Percentiles rank a stretch among this genome's conserved stretches.
Evolutionary conservation across 1,284 basidiomycete genomes (phyloP).

Genomic region (Phylloporus gajari): DNA sequence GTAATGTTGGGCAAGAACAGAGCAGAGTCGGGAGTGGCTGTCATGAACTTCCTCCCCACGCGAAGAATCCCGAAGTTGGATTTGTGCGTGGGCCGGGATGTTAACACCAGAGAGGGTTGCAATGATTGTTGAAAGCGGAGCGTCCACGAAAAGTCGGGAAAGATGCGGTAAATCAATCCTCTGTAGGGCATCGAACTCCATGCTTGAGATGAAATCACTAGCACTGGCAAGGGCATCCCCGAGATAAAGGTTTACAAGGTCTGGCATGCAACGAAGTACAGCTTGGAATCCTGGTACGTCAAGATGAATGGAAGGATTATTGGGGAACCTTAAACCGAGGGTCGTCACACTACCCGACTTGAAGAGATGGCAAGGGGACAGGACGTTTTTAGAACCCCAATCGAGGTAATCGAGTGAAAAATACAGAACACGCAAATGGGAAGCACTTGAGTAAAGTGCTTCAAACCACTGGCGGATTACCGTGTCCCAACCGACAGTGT

Average conservation of each 20-base stretch:
- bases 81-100: not conserved
- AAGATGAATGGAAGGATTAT: not conserved
- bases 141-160: slow-evolving; percentile 13
- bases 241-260: slow-evolving; percentile 40
- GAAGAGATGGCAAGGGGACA: not conserved
- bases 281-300: slow-evolving; percentile 32
- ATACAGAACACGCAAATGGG: not conserved
- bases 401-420: not conserved
- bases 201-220: not conserved
- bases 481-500: not conserved
- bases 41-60: not conserved
- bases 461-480: not conserved
- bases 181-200: not conserved
- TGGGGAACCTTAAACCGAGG: not conserved
- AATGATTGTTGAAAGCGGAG: not conserved
- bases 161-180: slow-evolving; percentile 20
- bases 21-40: not conserved
- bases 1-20: not conserved
- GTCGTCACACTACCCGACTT: not conserved
- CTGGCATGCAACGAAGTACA: slow-evolving; percentile 40
- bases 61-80: not conserved
- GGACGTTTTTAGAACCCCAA: no score
- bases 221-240: slow-evolving; percentile 31
- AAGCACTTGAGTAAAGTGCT: not conserved
- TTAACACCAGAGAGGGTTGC: slow-evolving; percentile 19